These are phyloP conservation scores for Trichosporon asahii DNA, from an alignment of 1,284 basidiomycete genomes.

Conservation along the genomic window DNA sequence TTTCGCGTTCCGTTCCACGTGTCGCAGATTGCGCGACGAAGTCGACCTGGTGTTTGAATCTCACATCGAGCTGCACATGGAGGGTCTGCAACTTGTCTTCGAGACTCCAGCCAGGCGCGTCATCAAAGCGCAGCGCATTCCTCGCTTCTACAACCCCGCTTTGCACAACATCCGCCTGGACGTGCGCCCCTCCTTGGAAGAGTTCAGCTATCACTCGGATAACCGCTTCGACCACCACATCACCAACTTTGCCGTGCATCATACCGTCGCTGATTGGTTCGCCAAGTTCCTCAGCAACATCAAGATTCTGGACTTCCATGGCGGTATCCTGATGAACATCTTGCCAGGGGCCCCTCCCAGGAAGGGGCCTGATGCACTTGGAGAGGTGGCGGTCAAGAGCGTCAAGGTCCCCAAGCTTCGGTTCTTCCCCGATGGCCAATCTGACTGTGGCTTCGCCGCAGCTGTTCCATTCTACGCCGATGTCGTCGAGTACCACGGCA, in stretches of 20 bases:
- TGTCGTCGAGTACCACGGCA: not conserved
- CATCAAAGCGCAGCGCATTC: not conserved
- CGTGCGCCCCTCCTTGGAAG: not conserved
- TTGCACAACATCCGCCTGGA: not conserved
- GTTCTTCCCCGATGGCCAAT: not conserved
- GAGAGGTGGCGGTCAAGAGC: not conserved
- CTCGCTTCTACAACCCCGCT: not conserved
- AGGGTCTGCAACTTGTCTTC: not conserved
- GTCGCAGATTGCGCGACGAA: not conserved
- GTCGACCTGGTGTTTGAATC: not conserved
- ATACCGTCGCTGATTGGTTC: not conserved
- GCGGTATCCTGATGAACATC: not conserved
- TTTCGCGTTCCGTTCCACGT: not conserved
- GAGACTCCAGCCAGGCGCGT: not conserved
- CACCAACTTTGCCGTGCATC: not conserved
- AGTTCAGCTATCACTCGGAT: not conserved
- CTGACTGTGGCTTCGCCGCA: not conserved
- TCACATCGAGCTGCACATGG: not conserved
- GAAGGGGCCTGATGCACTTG: not conserved
- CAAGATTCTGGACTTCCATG: not conserved
- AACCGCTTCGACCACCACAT: not conserved
- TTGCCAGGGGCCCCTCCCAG: not conserved
- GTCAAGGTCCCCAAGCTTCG: not conserved
- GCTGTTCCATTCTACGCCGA: not conserved
- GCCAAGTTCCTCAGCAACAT: not conserved